Percentiles rank a stretch among this genome's conserved stretches.
phyloP scores from a whole-genome alignment of 2,329 filamentous ascomycete genomes.

The Clonostachys chloroleuca region DNA sequence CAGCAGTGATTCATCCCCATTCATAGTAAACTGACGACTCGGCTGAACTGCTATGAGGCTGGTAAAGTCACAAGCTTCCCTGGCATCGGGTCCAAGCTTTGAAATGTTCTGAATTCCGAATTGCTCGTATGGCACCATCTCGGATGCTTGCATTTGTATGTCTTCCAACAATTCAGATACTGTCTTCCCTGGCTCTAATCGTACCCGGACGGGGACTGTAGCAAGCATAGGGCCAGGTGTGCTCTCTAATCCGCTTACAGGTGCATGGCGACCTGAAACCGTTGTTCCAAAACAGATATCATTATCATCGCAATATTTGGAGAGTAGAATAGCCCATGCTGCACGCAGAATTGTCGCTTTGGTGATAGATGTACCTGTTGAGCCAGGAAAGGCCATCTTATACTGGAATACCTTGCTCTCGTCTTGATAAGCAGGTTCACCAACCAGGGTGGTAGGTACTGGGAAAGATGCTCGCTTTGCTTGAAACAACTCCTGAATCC shows the following conservation, averaged over 20 bases:
- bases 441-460: slow-evolving; percentile 11
- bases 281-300: slow-evolving; percentile 15
- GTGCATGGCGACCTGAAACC: slow-evolving; percentile 13
- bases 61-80: slow-evolving; percentile 10
- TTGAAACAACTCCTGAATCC: slow-evolving; percentile 1
- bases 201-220: slow-evolving; percentile 6
- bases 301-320: slow-evolving; percentile 7
- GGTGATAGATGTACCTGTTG: slow-evolving; percentile 3
- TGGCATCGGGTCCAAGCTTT: slow-evolving; percentile 5
- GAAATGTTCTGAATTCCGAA: slow-evolving; percentile 13
- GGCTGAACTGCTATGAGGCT: slow-evolving; percentile 10
- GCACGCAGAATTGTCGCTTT: slow-evolving; percentile 9
- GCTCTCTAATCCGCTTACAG: neutral
- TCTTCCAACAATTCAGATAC: slow-evolving; percentile 7
- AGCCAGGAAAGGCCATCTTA: neutral
- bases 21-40: neutral
- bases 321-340: slow-evolving; percentile 1
- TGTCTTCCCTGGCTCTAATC: slow-evolving; percentile 1
- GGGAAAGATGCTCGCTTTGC: slow-evolving; percentile 6
- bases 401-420: slow-evolving; percentile 1
- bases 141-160: slow-evolving; percentile 6
- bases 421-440: neutral
- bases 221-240: slow-evolving; percentile 8
- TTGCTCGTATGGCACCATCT: slow-evolving; percentile 12
- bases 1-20: neutral